Base-by-base conservation (phyloP, 495 filamentous ascomycete species). In the Penicillium canescens region DNA sequence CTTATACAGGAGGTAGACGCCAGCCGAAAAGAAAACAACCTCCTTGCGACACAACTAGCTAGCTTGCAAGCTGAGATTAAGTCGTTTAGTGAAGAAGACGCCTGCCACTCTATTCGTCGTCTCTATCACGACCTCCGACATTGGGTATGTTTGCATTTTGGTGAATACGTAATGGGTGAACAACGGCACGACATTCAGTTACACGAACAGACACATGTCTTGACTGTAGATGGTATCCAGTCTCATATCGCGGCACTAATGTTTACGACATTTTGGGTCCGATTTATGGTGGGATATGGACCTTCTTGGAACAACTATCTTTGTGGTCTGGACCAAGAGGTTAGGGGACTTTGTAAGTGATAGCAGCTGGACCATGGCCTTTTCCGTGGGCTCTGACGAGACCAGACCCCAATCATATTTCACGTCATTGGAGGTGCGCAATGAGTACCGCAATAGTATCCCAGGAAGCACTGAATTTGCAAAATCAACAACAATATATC, bases 121-220 rank as follows among this genome's bases (percentile, higher is more conserved):
- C 42, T 53, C 11, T 40, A 53, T 14, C 33, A 46, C 9, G 41
- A 46, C 8, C 42, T 53, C 21, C 33, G 38, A 9, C n/a, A n/a
- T 1, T 53, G 50, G 50, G 7, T 10, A 2, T 24, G 28, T 11
- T 18, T 14, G 5, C 38, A 51, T 26, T 51, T 42, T 18, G 12
- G 13, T 8, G 8, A 11, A 24, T 13, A 11, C 16, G 1, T 23
- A 42, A 21, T 23, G 14, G 2, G 10, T 10, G 10, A 34, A 42
- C 2, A 34, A 28, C 10, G 6, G 3, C 20, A 50, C 12, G 21
- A 50, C 20, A 23, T 23, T 12, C 34, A 12, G 7, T 6, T 14
- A 13, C 26, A 10, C 9, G 0, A 10, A n/a, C 36, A 31, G 3
- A n/a, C 9, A 3, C 23, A 13, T 21, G 23, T 18, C 4, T 14